Evolutionary conservation across 768 basidiomycete species (phyloP).

Genomic region (Mycena galericulata): DNA sequence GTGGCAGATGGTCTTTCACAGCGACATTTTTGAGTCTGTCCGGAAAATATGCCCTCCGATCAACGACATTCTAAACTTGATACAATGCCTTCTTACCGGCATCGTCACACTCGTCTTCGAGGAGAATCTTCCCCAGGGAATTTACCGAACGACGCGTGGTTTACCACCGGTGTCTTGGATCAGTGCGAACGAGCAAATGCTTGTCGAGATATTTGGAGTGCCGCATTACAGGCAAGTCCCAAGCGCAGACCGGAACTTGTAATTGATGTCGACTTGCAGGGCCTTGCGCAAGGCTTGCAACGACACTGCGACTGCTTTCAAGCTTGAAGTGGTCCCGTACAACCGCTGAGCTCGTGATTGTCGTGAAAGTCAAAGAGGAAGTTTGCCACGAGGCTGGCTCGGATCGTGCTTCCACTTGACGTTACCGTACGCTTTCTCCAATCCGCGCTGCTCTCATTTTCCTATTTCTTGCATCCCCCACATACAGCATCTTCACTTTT

Average conservation of each 20-base stretch:
- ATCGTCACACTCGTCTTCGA: slow-evolving; percentile 80
- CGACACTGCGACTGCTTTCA: slow-evolving; percentile 79
- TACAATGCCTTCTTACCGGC: slow-evolving; percentile 81
- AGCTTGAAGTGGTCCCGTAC: slow-evolving; percentile 71
- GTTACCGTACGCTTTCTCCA: slow-evolving; percentile 35
- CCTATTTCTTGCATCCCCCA: slow-evolving; percentile 34
- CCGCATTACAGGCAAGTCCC: slow-evolving; percentile 65
- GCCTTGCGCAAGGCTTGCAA: slow-evolving; percentile 79
- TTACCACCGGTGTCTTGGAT: slow-evolving; percentile 86
- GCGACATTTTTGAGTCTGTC: slow-evolving; percentile 78
- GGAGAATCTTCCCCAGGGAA: slow-evolving; percentile 76
- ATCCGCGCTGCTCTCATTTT: slow-evolving; percentile 45
- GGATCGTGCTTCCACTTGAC: slow-evolving; percentile 39
- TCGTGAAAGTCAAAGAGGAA: slow-evolving; percentile 29
- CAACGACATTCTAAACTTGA: slow-evolving; percentile 74
- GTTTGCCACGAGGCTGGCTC: slow-evolving; percentile 42
- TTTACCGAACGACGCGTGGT: slow-evolving; percentile 81
- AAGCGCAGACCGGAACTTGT: not conserved
- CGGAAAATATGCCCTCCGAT: slow-evolving; percentile 76
- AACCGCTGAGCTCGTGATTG: slow-evolving; percentile 44
- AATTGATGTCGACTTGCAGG: not conserved
- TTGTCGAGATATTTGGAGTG: slow-evolving; percentile 80
- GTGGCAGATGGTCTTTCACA: slow-evolving; percentile 93
- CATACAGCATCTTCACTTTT: slow-evolving; percentile 20
- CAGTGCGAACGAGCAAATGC: slow-evolving; percentile 71